Conservation (phyloP, 2,329 filamentous ascomycete species). For the Aureobasidium melanogenum region DNA sequence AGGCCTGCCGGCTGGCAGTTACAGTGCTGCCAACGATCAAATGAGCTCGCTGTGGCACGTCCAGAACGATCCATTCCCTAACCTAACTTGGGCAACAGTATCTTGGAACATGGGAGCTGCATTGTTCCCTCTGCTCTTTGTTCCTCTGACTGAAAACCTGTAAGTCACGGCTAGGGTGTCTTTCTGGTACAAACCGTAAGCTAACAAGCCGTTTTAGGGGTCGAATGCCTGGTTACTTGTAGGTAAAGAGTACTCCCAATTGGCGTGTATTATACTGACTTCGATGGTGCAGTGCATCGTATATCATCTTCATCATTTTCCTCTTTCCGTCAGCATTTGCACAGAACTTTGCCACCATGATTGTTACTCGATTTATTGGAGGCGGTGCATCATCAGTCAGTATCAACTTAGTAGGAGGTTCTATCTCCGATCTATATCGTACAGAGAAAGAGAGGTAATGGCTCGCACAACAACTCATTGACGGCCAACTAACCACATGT, state of each 20-base stretch:
- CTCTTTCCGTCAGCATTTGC: conserved; percentile 23
- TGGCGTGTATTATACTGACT: neutral
- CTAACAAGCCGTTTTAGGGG: conserved; percentile 12
- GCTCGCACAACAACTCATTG: neutral
- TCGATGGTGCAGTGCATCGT: conserved; percentile 13
- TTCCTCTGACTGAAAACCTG: conserved; percentile 24
- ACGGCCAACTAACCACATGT: neutral
- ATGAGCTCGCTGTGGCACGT: conserved; percentile 33
- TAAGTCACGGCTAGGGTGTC: neutral
- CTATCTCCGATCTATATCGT: conserved; percentile 25
- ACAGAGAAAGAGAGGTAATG: conserved; percentile 20
- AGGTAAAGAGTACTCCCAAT: neutral
- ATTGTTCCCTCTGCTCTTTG: conserved; percentile 22
- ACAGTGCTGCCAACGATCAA: conserved; percentile 14
- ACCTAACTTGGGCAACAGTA: conserved; percentile 22
- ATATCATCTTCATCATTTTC: conserved; percentile 20
- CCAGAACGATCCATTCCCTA: conserved; percentile 26
- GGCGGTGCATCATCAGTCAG: conserved; percentile 23
- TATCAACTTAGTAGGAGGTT: conserved; percentile 22
- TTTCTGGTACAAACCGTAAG: neutral
- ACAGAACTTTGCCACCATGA: conserved; percentile 20
- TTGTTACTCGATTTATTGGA: conserved; percentile 22
- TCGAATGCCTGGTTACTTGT: conserved; percentile 21
- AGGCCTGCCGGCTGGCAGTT: conserved; percentile 22
- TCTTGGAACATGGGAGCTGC: conserved; percentile 27